phyloP scores from a whole-genome alignment of 768 basidiomycete genomes.

The Austroboletus festivus region DNA sequence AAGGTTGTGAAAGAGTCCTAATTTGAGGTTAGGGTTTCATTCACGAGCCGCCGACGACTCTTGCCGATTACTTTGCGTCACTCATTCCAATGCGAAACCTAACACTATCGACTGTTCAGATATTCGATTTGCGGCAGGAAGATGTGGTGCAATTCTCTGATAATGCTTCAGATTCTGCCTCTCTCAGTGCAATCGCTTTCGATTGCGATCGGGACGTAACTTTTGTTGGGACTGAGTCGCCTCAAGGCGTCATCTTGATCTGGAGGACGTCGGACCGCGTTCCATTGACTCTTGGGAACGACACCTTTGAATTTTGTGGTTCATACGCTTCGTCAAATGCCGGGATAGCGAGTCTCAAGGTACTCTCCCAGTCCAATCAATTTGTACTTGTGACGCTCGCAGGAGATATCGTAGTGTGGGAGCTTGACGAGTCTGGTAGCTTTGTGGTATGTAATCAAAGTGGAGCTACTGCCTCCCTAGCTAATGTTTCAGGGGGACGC shows the following conservation, averaged over 20 bases:
- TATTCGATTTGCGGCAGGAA: conserved; percentile 13
- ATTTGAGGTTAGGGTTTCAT: conserved; percentile 17
- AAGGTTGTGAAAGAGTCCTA: conserved; percentile 1
- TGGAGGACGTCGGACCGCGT: conserved; percentile 40
- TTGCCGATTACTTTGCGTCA: not conserved
- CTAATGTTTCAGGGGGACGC: conserved; percentile 26
- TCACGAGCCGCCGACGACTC: not conserved
- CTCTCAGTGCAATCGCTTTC: conserved; percentile 47
- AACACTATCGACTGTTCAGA: conserved; percentile 36
- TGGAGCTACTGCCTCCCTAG: conserved; percentile 4
- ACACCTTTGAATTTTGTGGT: conserved; percentile 22
- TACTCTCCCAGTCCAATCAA: conserved; percentile 68
- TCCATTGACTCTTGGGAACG: conserved; percentile 9
- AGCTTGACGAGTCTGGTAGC: conserved; percentile 46
- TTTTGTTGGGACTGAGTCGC: conserved; percentile 61
- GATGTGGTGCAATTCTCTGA: conserved; percentile 16
- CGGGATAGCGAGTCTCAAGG: conserved; percentile 62
- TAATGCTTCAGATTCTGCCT: conserved; percentile 26
- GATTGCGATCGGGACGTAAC: conserved; percentile 63
- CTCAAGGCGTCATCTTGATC: conserved; percentile 54
- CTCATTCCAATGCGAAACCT: conserved; percentile 52
- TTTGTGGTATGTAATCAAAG: conserved; percentile 37
- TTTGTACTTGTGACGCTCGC: conserved; percentile 66
- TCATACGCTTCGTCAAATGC: conserved; percentile 20
- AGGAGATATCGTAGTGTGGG: conserved; percentile 79